Evolutionary conservation across 768 basidiomycete genomes (phyloP), one percentile per base, ranked within the genome.

Genomic region (Kockovaella imperatae): DNA sequence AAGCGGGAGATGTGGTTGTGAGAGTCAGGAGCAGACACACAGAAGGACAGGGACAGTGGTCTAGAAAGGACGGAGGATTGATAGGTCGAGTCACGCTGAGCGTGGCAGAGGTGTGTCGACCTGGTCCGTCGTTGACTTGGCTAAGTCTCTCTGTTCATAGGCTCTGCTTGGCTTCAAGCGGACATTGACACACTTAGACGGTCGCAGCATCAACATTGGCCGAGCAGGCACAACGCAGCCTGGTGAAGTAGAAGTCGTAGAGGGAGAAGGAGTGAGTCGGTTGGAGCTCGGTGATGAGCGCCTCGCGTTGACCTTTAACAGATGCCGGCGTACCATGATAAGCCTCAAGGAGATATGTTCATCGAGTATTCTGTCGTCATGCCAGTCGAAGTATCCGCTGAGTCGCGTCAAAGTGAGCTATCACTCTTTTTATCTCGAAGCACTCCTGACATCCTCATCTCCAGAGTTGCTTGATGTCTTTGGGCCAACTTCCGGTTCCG

Each of bases 131-230:
- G 32, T 7, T 39, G 54, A 17, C 53, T 13, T 11, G 11, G 25
- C 39, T 57, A 41, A 44, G 29, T 45, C 18, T 39, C 47, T 15
- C 4, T 36, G 35, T 14, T 21, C 38, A 15, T 53, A 97, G 91
- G 91, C 93, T 13, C 73, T 97, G n/a, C 77, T 99, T 21, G 95
- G 95, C n/a, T 96, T 99, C 73, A 79, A 88, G 64, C 81, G 82
- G 32, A 89, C 89, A 62, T 71, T 99, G 46, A 88, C 85, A 3
- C 90, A 91, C 72, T 76, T 99, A 50, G 95, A 96, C 62, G 93
- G 89, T 4, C 84, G 84, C 64, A 72, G 76, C 25, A 78, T 97
- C 30, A 74, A 76, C 42, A 73, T 97, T 8, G 76, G 76, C 32
- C 78, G 89, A 44, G 75, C 77, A 32, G 83, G 82, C 14, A 87